Evolutionary conservation across 305 asterid species (phyloP).

Genomic region (Withania somnifera): DNA sequence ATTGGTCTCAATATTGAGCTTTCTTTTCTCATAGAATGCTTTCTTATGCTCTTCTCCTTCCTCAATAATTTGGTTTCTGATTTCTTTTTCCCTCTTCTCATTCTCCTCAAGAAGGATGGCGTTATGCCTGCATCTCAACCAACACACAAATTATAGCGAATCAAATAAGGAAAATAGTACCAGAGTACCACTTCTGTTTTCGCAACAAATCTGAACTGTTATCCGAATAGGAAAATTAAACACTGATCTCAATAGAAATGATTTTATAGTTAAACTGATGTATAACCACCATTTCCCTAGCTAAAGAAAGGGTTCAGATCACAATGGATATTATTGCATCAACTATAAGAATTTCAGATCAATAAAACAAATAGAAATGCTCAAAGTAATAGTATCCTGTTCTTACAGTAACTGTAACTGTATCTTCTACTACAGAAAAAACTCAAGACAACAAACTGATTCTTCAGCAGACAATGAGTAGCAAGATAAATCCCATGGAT

Average conservation of each 20-base stretch:
- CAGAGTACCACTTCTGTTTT: background rate
- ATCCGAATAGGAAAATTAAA: background rate
- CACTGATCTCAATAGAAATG: background rate
- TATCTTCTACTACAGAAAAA: background rate
- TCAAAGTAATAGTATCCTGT: background rate
- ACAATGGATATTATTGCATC: background rate
- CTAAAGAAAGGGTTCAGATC: background rate
- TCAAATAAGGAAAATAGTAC: background rate
- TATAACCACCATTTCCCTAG: background rate
- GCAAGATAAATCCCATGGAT: background rate
- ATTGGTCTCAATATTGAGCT: conserved; percentile 57
- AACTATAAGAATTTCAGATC: background rate
- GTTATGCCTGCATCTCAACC: conserved; percentile 49
- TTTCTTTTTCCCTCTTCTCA: conserved; percentile 77
- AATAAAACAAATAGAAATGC: background rate
- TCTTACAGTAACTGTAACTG: background rate
- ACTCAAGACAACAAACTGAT: background rate
- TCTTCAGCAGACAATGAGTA: background rate
- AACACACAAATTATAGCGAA: background rate
- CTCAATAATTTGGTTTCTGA: conserved; percentile 66
- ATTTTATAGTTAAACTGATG: background rate
- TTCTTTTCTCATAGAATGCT: conserved; percentile 79
- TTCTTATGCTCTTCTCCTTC: conserved; percentile 74
- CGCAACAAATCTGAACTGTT: background rate
- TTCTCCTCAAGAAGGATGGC: conserved; percentile 85